These are phyloP conservation scores for Botryotinia narcissicola DNA, from an alignment of 2,329 filamentous ascomycete species.

Conservation along the genomic window DNA sequence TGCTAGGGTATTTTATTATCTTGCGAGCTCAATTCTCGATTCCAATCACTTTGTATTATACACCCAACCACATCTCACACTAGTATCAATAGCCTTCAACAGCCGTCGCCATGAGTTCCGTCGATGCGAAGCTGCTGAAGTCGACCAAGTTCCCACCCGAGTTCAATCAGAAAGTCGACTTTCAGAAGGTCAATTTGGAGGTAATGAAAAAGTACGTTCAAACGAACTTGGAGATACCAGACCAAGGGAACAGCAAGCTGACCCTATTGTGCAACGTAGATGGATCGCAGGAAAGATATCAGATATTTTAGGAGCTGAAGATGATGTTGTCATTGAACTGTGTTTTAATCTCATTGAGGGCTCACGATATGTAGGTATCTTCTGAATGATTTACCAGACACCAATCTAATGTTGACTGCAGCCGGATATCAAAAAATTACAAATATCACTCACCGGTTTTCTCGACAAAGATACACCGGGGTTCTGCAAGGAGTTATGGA, in stretches of 20 bases:
- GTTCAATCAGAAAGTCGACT: conserved; percentile 95
- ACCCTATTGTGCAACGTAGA: conserved; percentile 47
- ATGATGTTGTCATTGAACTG: conserved; percentile 93
- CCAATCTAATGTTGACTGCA: conserved; percentile 44
- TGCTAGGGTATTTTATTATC: background rate
- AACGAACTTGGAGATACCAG: conserved; percentile 22
- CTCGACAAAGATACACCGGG: conserved; percentile 84
- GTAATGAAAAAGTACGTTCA: conserved; percentile 88
- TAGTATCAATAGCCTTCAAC: background rate
- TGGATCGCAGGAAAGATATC: conserved; percentile 92
- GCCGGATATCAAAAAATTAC: conserved; percentile 94
- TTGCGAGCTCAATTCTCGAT: background rate
- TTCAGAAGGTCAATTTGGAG: conserved; percentile 93
- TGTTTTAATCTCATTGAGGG: conserved; percentile 70
- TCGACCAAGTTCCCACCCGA: conserved; percentile 91
- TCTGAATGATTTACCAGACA: conserved; percentile 17
- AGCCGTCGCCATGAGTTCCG: conserved; percentile 63
- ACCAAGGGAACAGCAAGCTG: conserved; percentile 22
- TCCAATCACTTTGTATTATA: background rate
- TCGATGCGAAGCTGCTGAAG: conserved; percentile 85
- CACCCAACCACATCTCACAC: background rate
- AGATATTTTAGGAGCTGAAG: conserved; percentile 85
- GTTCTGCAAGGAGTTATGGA: conserved; percentile 96
- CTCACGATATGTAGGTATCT: conserved; percentile 64
- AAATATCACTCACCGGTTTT: conserved; percentile 93